phyloP scores from a whole-genome alignment of 2,329 filamentous ascomycete genomes.

The Monilinia vaccinii-corymbosi region DNA sequence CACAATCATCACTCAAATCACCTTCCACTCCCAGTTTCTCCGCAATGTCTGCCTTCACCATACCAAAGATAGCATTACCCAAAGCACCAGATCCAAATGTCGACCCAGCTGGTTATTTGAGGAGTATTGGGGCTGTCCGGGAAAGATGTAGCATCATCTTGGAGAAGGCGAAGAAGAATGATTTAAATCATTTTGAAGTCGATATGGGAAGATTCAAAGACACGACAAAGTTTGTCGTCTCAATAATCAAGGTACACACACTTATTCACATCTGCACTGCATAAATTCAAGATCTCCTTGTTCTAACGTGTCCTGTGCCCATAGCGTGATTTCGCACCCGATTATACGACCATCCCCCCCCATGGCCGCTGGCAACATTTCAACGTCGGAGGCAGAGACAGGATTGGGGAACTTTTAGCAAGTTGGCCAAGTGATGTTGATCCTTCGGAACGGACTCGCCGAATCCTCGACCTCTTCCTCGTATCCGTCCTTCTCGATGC shows the following conservation, averaged over 20 bases:
- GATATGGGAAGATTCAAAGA: constrained; percentile 60
- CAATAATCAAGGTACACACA: constrained; percentile 59
- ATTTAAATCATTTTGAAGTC: constrained; percentile 62
- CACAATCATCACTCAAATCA: constrained; percentile 24
- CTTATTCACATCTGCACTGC: constrained; percentile 8
- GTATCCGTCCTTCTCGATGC: constrained; percentile 78
- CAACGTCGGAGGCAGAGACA: constrained; percentile 66
- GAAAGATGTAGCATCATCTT: constrained; percentile 57
- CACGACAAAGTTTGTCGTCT: constrained; percentile 60
- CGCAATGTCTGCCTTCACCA: constrained; percentile 32
- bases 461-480: constrained; percentile 69
- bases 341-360: constrained; percentile 68
- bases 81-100: constrained; percentile 78
- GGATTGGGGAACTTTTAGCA: constrained; percentile 60
- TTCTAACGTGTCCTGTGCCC: background rate
- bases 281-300: background rate
- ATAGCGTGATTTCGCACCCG: constrained; percentile 60
- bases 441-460: constrained; percentile 62
- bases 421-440: constrained; percentile 60
- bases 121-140: constrained; percentile 80
- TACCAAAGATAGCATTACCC: constrained; percentile 73
- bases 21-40: constrained; percentile 23
- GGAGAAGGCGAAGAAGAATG: constrained; percentile 56
- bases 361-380: constrained; percentile 83
- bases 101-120: constrained; percentile 83